A percentile compares a stretch with the other conserved stretches of the same genome.
Conservation (phyloP, 768 basidiomycete species). For the Tulasnella sp. region DNA sequence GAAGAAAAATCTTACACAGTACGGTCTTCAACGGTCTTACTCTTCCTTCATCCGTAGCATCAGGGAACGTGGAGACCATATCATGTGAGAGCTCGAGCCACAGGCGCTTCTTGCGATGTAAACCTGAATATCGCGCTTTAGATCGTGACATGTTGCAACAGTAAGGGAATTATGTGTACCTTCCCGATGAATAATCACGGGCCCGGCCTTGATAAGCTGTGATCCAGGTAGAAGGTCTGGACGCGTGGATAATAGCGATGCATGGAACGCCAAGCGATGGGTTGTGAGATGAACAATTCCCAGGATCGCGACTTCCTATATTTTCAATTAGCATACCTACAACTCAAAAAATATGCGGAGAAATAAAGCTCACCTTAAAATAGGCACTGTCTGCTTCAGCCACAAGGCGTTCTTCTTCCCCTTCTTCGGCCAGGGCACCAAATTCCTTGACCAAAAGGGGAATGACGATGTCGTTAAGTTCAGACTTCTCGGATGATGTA, state of each 20-base stretch:
- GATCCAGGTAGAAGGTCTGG: constrained; percentile 23
- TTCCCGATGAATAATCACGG: constrained; percentile 35
- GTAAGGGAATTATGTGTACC: constrained; percentile 1
- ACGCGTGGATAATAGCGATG: constrained; percentile 39
- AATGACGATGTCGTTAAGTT: constrained; percentile 35
- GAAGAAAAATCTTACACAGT: constrained; percentile 29
- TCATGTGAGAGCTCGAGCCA: constrained; percentile 53
- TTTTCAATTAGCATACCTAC: constrained; percentile 13
- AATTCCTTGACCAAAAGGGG: constrained; percentile 43
- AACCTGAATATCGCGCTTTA: too few relatives aligned
- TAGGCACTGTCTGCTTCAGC: constrained; percentile 41
- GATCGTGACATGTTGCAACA: too few relatives aligned
- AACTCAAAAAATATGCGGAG: constrained; percentile 21
- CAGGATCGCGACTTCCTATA: constrained; percentile 22
- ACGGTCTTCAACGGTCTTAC: constrained; percentile 42
- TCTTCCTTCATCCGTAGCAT: constrained; percentile 40
- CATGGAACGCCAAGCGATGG: constrained; percentile 53
- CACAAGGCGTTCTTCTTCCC: constrained; percentile 37
- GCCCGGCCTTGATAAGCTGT: constrained; percentile 37
- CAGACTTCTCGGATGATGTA: constrained; percentile 1
- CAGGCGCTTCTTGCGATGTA: constrained; percentile 36
- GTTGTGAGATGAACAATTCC: constrained; percentile 53
- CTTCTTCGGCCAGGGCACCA: constrained; percentile 36
- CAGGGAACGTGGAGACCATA: constrained; percentile 45
- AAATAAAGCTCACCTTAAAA: constrained; percentile 38